Evolutionary conservation across 768 basidiomycete genomes (phyloP).

Genomic region (Phaeolepiota aurea): DNA sequence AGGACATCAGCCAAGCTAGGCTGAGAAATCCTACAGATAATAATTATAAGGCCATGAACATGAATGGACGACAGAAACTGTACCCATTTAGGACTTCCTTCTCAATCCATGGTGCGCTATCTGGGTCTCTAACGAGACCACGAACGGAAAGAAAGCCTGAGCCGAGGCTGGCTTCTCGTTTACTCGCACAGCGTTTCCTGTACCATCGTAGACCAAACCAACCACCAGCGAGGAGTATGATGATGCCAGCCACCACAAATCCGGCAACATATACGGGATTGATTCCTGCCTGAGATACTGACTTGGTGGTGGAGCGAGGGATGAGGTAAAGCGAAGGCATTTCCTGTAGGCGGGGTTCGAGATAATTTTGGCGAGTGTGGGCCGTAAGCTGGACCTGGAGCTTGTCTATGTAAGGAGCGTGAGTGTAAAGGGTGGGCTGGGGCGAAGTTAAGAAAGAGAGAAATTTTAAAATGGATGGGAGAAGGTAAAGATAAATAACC

Average conservation of each 20-base stretch:
- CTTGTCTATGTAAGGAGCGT: too few relatives aligned
- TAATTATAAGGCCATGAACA: too few relatives aligned
- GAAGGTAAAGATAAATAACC: too few relatives aligned
- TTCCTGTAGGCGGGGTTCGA: too few relatives aligned
- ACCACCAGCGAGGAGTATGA: constrained; percentile 25
- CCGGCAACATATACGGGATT: constrained; percentile 38
- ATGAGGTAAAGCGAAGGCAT: constrained; percentile 15
- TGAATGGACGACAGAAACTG: too few relatives aligned
- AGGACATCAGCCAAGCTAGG: constrained; percentile 14
- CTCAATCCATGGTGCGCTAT: constrained; percentile 7
- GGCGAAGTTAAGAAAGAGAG: too few relatives aligned
- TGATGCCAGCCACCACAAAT: constrained; percentile 35
- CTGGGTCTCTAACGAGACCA: constrained; percentile 31
- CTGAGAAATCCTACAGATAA: too few relatives aligned
- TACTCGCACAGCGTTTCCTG: constrained; percentile 29
- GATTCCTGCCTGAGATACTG: constrained; percentile 8
- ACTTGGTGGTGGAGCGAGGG: constrained; percentile 7
- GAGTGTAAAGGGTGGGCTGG: too few relatives aligned
- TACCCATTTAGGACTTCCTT: constrained; percentile 10
- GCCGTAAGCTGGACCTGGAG: too few relatives aligned
- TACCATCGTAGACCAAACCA: constrained; percentile 36
- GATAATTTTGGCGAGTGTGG: too few relatives aligned
- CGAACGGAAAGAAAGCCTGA: constrained; percentile 41
- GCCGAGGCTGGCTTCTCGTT: constrained; percentile 25
- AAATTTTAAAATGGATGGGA: too few relatives aligned